Conservation (phyloP, 75 land plant species). For the Pinus tabuliformis region DNA sequence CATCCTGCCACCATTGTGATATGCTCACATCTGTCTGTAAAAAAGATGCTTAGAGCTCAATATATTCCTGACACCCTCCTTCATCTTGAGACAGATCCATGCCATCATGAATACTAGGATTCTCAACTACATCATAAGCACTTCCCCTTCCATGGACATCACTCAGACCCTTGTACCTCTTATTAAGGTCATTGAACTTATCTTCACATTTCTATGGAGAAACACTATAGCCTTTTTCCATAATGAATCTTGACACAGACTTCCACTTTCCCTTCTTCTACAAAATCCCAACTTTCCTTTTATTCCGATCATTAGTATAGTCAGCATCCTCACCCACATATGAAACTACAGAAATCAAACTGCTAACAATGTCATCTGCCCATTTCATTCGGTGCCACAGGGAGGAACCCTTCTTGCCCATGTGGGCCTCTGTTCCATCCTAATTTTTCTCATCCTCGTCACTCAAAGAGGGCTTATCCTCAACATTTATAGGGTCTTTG, state of each 20-base stretch:
- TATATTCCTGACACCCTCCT: conserved; percentile 66
- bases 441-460: conserved; percentile 17
- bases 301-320: conserved; percentile 15
- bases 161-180: conserved; percentile 66
- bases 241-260: conserved; percentile 52
- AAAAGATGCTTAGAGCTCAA: conserved; percentile 66
- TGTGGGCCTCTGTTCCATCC: conserved; percentile 10
- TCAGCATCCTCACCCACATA: conserved; percentile 29
- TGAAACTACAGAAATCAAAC: conserved; percentile 53
- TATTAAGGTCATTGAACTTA: conserved; percentile 76
- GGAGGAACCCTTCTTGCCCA: conserved; percentile 29
- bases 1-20: conserved; percentile 46
- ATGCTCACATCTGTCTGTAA: conserved; percentile 69
- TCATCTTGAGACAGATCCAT: conserved; percentile 38
- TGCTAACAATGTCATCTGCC: conserved; percentile 58
- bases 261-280: conserved; percentile 88
- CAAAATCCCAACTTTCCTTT: conserved; percentile 35
- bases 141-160: conserved; percentile 66
- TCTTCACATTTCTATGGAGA: conserved; percentile 83
- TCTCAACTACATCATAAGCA: conserved; percentile 56
- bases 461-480: neutral
- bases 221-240: conserved; percentile 46
- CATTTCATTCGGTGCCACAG: conserved; percentile 83
- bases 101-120: conserved; percentile 46
- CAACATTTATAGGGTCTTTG: conserved; percentile 5